A percentile compares a stretch with the other conserved stretches of the same genome.
Evolutionary conservation across 2,329 filamentous ascomycete species (phyloP).

Genomic region (Sodiomyces alkalinus): DNA sequence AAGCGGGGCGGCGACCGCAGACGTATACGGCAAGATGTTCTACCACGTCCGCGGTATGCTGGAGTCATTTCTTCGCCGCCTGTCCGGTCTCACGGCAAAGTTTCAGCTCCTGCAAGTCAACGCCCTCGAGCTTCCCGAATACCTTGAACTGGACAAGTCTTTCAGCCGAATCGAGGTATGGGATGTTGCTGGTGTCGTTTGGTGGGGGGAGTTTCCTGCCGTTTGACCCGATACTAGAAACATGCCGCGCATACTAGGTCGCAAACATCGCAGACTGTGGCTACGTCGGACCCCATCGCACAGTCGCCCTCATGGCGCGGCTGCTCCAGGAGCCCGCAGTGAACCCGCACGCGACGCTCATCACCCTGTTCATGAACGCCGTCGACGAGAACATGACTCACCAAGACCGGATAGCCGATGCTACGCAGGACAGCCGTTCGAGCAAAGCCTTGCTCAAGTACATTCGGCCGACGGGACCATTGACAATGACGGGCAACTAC

Average conservation of each 20-base stretch:
- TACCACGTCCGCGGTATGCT: conserved; percentile 15
- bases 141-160: conserved; percentile 2
- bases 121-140: conserved; percentile 10
- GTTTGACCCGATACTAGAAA: no score
- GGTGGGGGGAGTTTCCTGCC: no score
- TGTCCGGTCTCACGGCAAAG: conserved; percentile 7
- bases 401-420: neutral
- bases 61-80: conserved; percentile 12
- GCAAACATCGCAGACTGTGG: conserved; percentile 20
- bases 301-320: conserved; percentile 13
- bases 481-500: neutral
- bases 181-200: no score
- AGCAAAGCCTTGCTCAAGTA: neutral
- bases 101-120: conserved; percentile 15
- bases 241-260: conserved; percentile 15
- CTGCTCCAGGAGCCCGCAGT: conserved; percentile 14
- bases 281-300: conserved; percentile 14
- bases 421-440: neutral
- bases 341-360: conserved; percentile 23
- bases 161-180: conserved; percentile 24
- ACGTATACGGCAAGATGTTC: conserved; percentile 23
- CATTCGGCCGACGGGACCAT: neutral
- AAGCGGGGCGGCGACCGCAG: conserved; percentile 13
- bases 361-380: conserved; percentile 26
- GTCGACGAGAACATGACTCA: conserved; percentile 9